Conservation (phyloP, 2,329 filamentous ascomycete genomes). For the Stachybotrys elegans region DNA sequence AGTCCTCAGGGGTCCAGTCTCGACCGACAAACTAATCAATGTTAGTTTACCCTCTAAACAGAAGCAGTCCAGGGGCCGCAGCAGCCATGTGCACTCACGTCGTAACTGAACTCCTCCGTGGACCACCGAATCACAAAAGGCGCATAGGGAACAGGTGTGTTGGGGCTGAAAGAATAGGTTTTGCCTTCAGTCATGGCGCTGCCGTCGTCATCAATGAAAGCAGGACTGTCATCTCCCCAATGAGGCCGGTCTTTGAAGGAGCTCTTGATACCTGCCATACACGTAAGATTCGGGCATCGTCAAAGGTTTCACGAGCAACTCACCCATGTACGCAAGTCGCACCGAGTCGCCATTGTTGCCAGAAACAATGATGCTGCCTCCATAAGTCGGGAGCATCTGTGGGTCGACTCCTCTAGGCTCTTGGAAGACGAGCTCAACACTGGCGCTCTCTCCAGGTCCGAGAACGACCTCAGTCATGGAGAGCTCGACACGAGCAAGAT, state of each 20-base stretch:
- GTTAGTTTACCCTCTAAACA: background rate
- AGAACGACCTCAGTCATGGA: background rate
- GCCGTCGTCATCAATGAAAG: slow-evolving; percentile 4
- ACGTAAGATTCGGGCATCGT: background rate
- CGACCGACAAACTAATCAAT: slow-evolving; percentile 1
- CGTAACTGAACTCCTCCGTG: slow-evolving; percentile 5
- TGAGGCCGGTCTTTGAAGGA: slow-evolving; percentile 4
- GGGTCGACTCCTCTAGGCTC: slow-evolving; percentile 1
- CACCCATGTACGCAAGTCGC: slow-evolving; percentile 7
- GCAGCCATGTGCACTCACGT: slow-evolving; percentile 6
- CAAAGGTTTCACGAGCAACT: background rate
- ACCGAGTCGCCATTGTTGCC: slow-evolving; percentile 5
- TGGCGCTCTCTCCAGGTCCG: background rate
- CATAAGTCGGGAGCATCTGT: slow-evolving; percentile 5
- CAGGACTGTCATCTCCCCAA: slow-evolving; percentile 4
- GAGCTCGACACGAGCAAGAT: background rate
- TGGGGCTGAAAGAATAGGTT: background rate
- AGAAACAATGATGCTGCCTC: slow-evolving; percentile 2
- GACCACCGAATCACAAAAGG: slow-evolving; percentile 7
- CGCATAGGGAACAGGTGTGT: background rate
- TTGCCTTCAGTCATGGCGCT: slow-evolving; percentile 3
- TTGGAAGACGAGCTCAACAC: background rate
- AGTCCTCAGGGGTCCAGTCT: slow-evolving; percentile 7
- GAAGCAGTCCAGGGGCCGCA: background rate
- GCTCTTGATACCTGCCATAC: slow-evolving; percentile 6